Percentiles rank a stretch among this genome's conserved stretches.
These are phyloP conservation scores for Amesomyces nigricolor DNA, from an alignment of 2,329 filamentous ascomycete genomes.

Conservation along the genomic window DNA sequence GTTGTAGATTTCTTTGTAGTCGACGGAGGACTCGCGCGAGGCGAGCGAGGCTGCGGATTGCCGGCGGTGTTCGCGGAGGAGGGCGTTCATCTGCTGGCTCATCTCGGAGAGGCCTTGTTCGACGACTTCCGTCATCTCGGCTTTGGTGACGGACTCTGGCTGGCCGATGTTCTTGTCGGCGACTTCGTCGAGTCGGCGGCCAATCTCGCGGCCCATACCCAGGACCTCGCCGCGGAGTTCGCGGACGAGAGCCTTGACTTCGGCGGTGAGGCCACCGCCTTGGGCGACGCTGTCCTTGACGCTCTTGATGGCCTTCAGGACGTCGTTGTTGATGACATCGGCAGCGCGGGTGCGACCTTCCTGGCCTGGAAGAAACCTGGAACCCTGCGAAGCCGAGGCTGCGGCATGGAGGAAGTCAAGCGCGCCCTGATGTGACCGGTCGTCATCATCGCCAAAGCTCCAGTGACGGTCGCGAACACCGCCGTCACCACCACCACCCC, in stretches of 20 bases:
- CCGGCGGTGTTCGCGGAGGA: slow-evolving; percentile 69
- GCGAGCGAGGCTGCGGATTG: slow-evolving; percentile 59
- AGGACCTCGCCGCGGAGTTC: slow-evolving; percentile 88
- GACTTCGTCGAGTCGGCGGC: slow-evolving; percentile 74
- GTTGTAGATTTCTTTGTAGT: slow-evolving; percentile 81
- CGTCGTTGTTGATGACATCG: slow-evolving; percentile 66
- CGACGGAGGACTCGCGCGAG: slow-evolving; percentile 56
- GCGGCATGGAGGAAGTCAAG: slow-evolving; percentile 33
- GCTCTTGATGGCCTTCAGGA: slow-evolving; percentile 74
- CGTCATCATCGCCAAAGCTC: slow-evolving; percentile 40
- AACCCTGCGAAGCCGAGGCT: slow-evolving; percentile 38
- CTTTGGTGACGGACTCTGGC: slow-evolving; percentile 50
- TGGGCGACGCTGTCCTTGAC: slow-evolving; percentile 90
- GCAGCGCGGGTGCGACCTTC: slow-evolving; percentile 40
- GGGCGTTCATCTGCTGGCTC: slow-evolving; percentile 74
- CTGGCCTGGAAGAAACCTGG: slow-evolving; percentile 41
- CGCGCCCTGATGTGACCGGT: slow-evolving; percentile 30
- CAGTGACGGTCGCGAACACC: slow-evolving; percentile 31
- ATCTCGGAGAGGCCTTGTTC: slow-evolving; percentile 76
- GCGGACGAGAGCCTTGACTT: slow-evolving; percentile 84
- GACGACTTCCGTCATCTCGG: slow-evolving; percentile 71
- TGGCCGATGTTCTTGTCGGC: slow-evolving; percentile 39
- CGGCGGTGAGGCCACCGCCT: slow-evolving; percentile 80
- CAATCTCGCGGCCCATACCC: slow-evolving; percentile 89
- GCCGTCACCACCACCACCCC: slow-evolving; percentile 26